These are phyloP conservation scores for Colletotrichum godetiae DNA, from an alignment of 2,329 filamentous ascomycete species.

Conservation along the genomic window DNA sequence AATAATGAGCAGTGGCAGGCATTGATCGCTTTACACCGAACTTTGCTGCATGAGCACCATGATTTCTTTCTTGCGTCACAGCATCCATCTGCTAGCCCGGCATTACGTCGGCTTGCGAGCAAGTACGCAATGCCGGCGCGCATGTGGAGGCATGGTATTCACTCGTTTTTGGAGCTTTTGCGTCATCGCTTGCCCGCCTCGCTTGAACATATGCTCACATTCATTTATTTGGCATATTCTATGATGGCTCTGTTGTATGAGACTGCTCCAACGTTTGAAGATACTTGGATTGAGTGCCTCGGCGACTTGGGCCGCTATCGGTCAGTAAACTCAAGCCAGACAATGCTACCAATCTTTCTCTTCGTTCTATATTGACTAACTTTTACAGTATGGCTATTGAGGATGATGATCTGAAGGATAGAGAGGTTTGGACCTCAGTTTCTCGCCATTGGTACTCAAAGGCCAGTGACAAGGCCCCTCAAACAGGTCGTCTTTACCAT, in stretches of 20 bases:
- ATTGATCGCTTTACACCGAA: slow-evolving; percentile 83
- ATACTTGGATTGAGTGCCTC: slow-evolving; percentile 94
- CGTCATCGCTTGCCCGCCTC: slow-evolving; percentile 80
- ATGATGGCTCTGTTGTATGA: slow-evolving; percentile 92
- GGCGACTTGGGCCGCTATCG: slow-evolving; percentile 85
- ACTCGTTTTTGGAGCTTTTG: slow-evolving; percentile 83
- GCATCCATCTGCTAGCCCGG: slow-evolving; percentile 80
- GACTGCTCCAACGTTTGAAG: slow-evolving; percentile 83
- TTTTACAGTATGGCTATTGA: slow-evolving; percentile 82
- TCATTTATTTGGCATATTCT: slow-evolving; percentile 89
- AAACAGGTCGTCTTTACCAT: slow-evolving; percentile 84
- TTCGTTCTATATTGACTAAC: not conserved
- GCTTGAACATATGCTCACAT: slow-evolving; percentile 89
- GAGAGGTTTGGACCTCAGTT: slow-evolving; percentile 85
- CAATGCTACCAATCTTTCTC: too few relatives aligned
- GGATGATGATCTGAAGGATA: slow-evolving; percentile 79
- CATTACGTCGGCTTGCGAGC: slow-evolving; percentile 74
- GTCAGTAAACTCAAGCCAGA: not conserved
- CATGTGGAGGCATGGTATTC: slow-evolving; percentile 96
- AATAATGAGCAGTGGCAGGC: slow-evolving; percentile 84
- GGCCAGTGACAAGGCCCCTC: slow-evolving; percentile 80
- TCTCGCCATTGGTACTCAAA: slow-evolving; percentile 87
- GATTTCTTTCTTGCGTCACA: slow-evolving; percentile 90
- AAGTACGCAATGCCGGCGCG: slow-evolving; percentile 93
- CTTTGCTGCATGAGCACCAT: slow-evolving; percentile 83